Base-by-base conservation (phyloP, 2,329 filamentous ascomycete species). In the Xylariomycetidae sp. region DNA sequence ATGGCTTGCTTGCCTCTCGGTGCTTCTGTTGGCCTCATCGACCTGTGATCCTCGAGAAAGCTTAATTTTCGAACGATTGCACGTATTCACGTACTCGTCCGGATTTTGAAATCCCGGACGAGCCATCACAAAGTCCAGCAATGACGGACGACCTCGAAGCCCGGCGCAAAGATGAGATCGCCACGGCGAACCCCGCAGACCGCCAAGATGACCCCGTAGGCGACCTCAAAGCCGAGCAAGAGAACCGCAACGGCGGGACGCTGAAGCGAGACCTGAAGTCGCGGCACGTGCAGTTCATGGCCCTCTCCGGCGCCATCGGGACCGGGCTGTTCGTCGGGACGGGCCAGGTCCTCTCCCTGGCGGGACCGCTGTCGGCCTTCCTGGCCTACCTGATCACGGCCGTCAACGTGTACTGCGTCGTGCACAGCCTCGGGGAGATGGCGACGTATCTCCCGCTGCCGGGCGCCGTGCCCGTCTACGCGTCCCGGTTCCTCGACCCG, bases 401-500 rank as follows among this genome's bases (percentile, higher is more conserved):
- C 1, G 59, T 67, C 41, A 66, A 69, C 30, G 54, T 72, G n/a
- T 70, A 61, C 47, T 67, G 63, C 31, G 66, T 71, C 18, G 66
- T 70, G 36, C 58, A 61, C 41, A 57, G 58, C 48, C 70, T 80
- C 34, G 69, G 67, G 14, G 73, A 77, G 56, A 74, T 82, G 62
- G 74, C 76, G 15, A 69, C 77, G 19, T 80, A 76, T 63, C 67
- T 82, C 32, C 74, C 77, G 4, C 56, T 79, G 41, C 63, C 74
- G 17, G 69, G 71, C n/a, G 69, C 69, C 5, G 66, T 74, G 6
- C 63, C 68, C 5, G 56, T 69, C 16, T 73, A 71, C 31, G 67
- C 68, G 8, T 56, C 63, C 13, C 61, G 67, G n/a, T 70, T 62
- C 36, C 66, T 69, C 30, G 66, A 70, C 35, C 62, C 64, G 22